Evolutionary conservation across 2,329 filamentous ascomycete species (phyloP), one percentile per base, ranked within the genome.

Genomic region (Alternaria burnsii): DNA sequence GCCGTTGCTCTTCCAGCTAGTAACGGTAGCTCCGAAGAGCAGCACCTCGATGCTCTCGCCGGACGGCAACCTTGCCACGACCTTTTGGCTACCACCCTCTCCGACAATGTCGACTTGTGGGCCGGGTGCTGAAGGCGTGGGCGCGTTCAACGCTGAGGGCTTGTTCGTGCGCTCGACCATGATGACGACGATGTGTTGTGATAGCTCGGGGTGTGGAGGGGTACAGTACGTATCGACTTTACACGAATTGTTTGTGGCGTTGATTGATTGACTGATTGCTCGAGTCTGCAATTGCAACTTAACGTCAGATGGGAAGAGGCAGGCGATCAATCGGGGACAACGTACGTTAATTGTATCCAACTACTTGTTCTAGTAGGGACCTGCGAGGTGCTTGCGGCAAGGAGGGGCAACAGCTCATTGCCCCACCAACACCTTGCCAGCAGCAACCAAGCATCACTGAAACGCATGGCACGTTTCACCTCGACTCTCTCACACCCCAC

Each of bases 21-120:
- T 89, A 48, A 99, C 91, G 1, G 94, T 98, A 11, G 95, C 95
- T 59, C 95, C 95, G 74, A 91, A 91, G n/a, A 98, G 88, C 62
- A 97, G 84, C 38, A 99, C 85, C 67, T 93, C 89, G 68, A 97
- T 87, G 56, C 88, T 92, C 82, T 98, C 94, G 68, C 94, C 94
- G 0, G 92, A 91, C 40, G 93, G 92, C 43, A 98, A 87, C 30
- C 85, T 86, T 34, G 94, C 94, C n/a, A 87, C 86, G 52, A 98
- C 89, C 61, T 87, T 88, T 61, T 86, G 86, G 79, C 89, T 89
- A 75, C 88, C 87, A 71, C 91, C 86, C 28, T 88, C 87, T 73
- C 94, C 88, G 77, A 87, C 87, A 73, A 97, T 91, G 66, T 89
- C 88, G 34, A 94, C 91, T 48, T 94, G 91, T 16, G 92, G 88